Evolutionary conservation across 345 rosid species (phyloP).

Genomic region (Pelargonium nanum): DNA sequence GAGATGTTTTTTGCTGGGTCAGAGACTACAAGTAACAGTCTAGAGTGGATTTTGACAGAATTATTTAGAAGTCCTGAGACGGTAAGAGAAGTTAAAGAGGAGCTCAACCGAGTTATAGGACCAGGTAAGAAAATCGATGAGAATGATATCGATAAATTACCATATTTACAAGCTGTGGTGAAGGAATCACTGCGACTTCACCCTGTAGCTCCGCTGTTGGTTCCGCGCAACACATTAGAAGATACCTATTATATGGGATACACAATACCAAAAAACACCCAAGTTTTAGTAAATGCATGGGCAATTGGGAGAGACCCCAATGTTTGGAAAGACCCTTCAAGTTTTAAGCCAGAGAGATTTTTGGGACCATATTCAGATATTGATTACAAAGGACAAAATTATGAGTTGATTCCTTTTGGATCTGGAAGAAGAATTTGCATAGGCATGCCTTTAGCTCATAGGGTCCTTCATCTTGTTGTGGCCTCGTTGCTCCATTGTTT

Average conservation of each 20-base stretch:
- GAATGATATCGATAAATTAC: slow-evolving; percentile 35
- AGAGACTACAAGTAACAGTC: slow-evolving; percentile 50
- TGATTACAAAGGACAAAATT: slow-evolving; percentile 9
- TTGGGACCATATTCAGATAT: slow-evolving; percentile 9
- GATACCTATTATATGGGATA: slow-evolving; percentile 45
- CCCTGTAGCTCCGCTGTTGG: slow-evolving; percentile 48
- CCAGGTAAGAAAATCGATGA: slow-evolving; percentile 38
- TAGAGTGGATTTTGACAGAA: slow-evolving; percentile 67
- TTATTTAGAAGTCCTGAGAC: slow-evolving; percentile 34
- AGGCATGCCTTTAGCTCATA: slow-evolving; percentile 28
- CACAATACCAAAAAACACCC: slow-evolving; percentile 38
- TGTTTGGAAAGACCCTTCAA: slow-evolving; percentile 30
- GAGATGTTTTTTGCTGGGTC: slow-evolving; percentile 55
- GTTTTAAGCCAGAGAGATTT: slow-evolving; percentile 33
- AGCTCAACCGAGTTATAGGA: slow-evolving; percentile 34
- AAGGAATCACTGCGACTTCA: slow-evolving; percentile 16
- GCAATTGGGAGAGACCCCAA: slow-evolving; percentile 51
- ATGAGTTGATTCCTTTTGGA: slow-evolving; percentile 38
- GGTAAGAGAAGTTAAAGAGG: slow-evolving; percentile 37
- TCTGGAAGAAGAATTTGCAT: slow-evolving; percentile 41
- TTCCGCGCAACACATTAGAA: slow-evolving; percentile 36
- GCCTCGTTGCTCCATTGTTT: slow-evolving; percentile 34
- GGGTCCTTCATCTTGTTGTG: slow-evolving; percentile 18
- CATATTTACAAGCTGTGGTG: slow-evolving; percentile 30
- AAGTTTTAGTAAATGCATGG: slow-evolving; percentile 39